A percentile compares a stretch with the other conserved stretches of the same genome.
phyloP scores from a whole-genome alignment of 202 grass and related monocot genomes.

The Schoenoplectus tabernaemontani region DNA sequence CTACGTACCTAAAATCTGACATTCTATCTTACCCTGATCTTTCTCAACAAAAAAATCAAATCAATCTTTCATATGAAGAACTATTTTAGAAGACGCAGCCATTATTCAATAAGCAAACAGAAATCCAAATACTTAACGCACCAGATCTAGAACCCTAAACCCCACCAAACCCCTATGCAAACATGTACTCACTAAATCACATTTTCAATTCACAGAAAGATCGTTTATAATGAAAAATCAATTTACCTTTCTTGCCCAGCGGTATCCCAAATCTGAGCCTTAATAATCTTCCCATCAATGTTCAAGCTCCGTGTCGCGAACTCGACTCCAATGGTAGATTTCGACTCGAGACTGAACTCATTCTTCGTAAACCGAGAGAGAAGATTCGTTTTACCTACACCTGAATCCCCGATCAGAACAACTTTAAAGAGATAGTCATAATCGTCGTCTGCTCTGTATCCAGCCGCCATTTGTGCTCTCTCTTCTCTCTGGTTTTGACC shows the following conservation, averaged over 20 bases:
- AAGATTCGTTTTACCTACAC: constrained; percentile 93
- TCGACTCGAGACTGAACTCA: constrained; percentile 98
- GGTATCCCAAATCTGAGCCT: constrained; percentile 98
- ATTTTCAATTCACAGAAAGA: constrained; percentile 2
- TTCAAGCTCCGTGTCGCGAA: constrained; percentile 66
- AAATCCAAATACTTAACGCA: background rate
- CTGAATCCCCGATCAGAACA: constrained; percentile 94
- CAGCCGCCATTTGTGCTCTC: constrained; percentile 33
- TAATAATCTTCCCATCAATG: constrained; percentile 81
- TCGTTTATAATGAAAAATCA: background rate
- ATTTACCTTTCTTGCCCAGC: constrained; percentile 76
- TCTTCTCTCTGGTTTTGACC: constrained; percentile 5
- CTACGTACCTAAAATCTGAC: background rate
- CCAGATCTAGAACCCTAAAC: constrained; percentile 27
- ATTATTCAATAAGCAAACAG: background rate
- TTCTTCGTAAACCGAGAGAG: constrained; percentile 87
- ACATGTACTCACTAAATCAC: background rate
- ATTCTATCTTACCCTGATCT: background rate
- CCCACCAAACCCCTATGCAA: background rate
- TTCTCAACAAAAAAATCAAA: background rate
- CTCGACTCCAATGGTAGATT: constrained; percentile 97
- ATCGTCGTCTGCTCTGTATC: constrained; percentile 63
- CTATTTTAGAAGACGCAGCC: background rate
- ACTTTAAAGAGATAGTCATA: constrained; percentile 87
- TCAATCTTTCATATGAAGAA: background rate